Evolutionary conservation across 495 filamentous ascomycete species (phyloP).

Genomic region (Penicillium atrosanguineum): DNA sequence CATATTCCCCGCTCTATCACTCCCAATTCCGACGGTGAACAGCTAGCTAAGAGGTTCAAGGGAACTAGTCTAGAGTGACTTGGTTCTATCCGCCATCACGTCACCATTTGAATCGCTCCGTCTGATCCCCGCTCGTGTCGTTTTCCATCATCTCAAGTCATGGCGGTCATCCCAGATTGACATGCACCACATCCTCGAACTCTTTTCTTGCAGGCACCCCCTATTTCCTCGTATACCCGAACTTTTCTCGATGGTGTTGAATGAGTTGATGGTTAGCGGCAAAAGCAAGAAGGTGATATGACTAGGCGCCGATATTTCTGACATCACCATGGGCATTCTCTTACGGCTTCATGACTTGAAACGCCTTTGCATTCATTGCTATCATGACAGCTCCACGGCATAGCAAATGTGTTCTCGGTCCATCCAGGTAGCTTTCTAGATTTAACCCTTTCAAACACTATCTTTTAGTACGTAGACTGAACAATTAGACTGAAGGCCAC

Average conservation of each 20-base stretch:
- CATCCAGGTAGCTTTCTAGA: background rate
- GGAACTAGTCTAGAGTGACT: constrained; percentile 84
- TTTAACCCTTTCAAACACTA: too few relatives aligned
- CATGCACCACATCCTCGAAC: background rate
- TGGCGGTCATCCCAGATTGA: background rate
- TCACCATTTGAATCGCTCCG: constrained; percentile 7
- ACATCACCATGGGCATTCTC: background rate
- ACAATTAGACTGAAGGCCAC: too few relatives aligned
- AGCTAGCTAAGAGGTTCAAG: constrained; percentile 98
- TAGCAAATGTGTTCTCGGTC: background rate
- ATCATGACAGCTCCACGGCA: background rate
- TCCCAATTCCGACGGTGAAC: constrained; percentile 57
- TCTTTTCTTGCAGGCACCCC: background rate
- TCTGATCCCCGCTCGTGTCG: constrained; percentile 1
- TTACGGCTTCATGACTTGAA: background rate
- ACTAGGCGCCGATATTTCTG: background rate
- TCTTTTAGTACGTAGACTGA: too few relatives aligned
- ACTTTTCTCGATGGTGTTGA: background rate
- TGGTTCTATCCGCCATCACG: constrained; percentile 10
- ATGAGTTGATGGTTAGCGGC: background rate
- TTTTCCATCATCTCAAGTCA: background rate
- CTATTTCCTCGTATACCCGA: background rate
- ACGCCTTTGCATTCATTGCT: background rate
- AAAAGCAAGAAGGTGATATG: background rate
- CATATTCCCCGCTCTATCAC: constrained; percentile 36